phyloP scores from a whole-genome alignment of 1,284 basidiomycete genomes.

The Cystobasidium sp. region DNA sequence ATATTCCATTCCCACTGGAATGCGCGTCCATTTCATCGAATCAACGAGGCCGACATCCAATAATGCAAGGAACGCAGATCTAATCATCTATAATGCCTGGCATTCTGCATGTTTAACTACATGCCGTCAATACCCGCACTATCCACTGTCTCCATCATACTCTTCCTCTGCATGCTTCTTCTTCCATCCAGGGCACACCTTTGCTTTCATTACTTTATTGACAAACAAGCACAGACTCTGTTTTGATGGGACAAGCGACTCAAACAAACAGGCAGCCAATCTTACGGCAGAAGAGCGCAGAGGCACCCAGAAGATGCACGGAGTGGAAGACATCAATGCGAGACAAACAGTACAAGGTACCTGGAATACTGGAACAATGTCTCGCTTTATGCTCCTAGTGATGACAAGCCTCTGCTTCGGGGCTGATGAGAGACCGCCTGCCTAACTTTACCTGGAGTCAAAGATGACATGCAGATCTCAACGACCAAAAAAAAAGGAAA shows the following conservation, averaged over 20 bases:
- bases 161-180: neutral
- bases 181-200: neutral
- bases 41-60: neutral
- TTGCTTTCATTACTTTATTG: neutral
- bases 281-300: neutral
- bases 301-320: neutral
- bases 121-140: neutral
- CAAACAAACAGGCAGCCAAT: neutral
- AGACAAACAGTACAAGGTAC: no score
- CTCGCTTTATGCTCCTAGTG: no score
- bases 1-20: neutral
- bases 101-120: neutral
- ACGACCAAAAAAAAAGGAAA: no score
- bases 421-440: no score
- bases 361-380: no score
- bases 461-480: no score
- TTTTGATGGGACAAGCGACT: conserved; percentile 1
- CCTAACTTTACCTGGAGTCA: no score
- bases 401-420: no score
- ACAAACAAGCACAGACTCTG: conserved; percentile 20
- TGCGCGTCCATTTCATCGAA: neutral
- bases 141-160: neutral
- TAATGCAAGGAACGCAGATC: conserved; percentile 14
- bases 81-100: neutral
- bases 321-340: no score